phyloP scores from a whole-genome alignment of 1,284 basidiomycete genomes.

The Chiua sp. region DNA sequence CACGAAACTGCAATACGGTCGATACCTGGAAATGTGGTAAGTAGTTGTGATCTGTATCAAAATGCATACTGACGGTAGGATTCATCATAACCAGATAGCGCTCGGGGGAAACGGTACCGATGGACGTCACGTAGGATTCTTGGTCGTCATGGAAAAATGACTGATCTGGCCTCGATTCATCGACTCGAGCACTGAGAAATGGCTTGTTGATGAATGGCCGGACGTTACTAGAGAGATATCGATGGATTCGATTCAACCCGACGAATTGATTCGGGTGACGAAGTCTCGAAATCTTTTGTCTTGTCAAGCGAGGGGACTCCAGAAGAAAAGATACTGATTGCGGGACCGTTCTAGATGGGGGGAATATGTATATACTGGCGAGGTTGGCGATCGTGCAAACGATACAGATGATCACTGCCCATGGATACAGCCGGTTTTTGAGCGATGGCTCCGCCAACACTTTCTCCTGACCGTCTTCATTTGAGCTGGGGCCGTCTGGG shows the following conservation, averaged over 20 bases:
- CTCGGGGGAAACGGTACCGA: slow-evolving; percentile 7
- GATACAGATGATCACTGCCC: slow-evolving; percentile 5
- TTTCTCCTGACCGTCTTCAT: background rate
- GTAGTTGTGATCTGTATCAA: background rate
- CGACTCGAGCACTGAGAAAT: slow-evolving; percentile 8
- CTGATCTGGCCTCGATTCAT: slow-evolving; percentile 2
- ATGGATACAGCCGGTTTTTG: background rate
- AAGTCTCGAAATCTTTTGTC: slow-evolving; percentile 7
- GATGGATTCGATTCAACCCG: slow-evolving; percentile 9
- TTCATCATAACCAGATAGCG: slow-evolving; percentile 1
- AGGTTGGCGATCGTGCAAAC: slow-evolving; percentile 10
- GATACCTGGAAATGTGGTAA: background rate
- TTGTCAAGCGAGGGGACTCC: slow-evolving; percentile 5
- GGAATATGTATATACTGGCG: slow-evolving; percentile 7
- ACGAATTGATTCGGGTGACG: slow-evolving; percentile 11
- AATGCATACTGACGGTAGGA: background rate
- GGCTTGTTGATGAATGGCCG: slow-evolving; percentile 11
- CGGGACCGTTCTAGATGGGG: background rate
- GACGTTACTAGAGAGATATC: slow-evolving; percentile 3
- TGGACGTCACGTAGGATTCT: background rate
- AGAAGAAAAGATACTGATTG: slow-evolving; percentile 10
- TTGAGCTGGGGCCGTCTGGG: background rate
- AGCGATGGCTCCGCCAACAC: background rate
- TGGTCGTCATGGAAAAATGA: slow-evolving; percentile 8
- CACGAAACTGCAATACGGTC: slow-evolving; percentile 8